phyloP scores from a whole-genome alignment of 2,329 filamentous ascomycete genomes.

The Tolypocladium tropicale region DNA sequence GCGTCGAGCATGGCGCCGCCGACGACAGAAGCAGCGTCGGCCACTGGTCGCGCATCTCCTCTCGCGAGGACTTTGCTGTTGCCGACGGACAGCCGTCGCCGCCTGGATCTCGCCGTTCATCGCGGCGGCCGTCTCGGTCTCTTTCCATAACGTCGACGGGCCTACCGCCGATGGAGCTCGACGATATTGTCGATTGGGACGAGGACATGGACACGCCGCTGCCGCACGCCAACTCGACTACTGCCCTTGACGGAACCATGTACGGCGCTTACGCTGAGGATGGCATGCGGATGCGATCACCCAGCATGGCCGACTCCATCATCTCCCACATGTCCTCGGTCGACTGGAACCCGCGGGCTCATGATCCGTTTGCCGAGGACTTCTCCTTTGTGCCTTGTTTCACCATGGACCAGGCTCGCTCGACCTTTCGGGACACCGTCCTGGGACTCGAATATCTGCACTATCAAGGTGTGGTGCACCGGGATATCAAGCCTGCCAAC shows the following conservation, averaged over 20 bases:
- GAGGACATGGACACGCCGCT: constrained; percentile 45
- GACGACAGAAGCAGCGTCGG: constrained; percentile 36
- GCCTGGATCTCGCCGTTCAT: constrained; percentile 30
- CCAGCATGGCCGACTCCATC: constrained; percentile 71
- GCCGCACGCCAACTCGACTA: constrained; percentile 37
- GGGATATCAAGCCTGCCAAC: constrained; percentile 84
- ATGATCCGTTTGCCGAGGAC: constrained; percentile 70
- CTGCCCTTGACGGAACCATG: constrained; percentile 67
- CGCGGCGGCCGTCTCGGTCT: constrained; percentile 35
- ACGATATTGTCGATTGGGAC: constrained; percentile 27
- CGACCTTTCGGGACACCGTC: constrained; percentile 84
- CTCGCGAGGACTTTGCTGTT: constrained; percentile 27
- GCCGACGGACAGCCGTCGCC: constrained; percentile 25
- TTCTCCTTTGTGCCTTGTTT: constrained; percentile 90
- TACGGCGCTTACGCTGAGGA: constrained; percentile 61
- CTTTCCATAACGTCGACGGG: constrained; percentile 33
- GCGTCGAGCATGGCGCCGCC: constrained; percentile 64
- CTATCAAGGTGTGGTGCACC: constrained; percentile 75
- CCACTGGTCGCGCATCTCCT: constrained; percentile 31
- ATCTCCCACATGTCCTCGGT: constrained; percentile 60
- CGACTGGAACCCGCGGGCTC: constrained; percentile 44
- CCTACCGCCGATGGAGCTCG: constrained; percentile 19
- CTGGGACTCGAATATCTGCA: constrained; percentile 89
- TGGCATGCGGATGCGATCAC: constrained; percentile 54
- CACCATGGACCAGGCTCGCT: constrained; percentile 71